These are phyloP conservation scores for Leishmania mexicana DNA, from an alignment of 208 protist species.

Conservation along the genomic window DNA sequence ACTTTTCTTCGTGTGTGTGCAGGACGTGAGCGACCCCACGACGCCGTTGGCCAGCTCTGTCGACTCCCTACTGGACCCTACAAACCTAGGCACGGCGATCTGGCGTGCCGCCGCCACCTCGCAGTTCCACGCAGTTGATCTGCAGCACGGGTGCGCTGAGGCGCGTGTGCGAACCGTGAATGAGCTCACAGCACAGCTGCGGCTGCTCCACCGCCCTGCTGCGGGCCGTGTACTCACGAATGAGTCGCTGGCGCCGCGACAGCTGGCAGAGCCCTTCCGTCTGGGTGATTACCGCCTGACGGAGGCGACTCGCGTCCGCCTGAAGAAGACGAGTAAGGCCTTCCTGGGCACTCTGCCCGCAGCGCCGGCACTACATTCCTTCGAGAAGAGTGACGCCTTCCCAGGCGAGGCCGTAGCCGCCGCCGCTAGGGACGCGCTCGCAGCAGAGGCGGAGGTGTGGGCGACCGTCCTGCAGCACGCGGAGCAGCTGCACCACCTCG, in stretches of 20 bases:
- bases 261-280: conserved; percentile 57
- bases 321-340: conserved; percentile 42
- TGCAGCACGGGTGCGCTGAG: background rate
- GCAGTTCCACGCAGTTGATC: background rate
- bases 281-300: conserved; percentile 71
- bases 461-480: conserved; percentile 48
- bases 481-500: conserved; percentile 38
- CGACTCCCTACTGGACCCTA: background rate
- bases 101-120: conserved; percentile 3
- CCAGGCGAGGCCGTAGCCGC: background rate
- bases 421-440: conserved; percentile 20
- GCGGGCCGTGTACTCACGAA: conserved; percentile 36
- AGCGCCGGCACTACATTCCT: background rate
- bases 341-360: conserved; percentile 21
- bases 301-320: conserved; percentile 25
- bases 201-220: conserved; percentile 19
- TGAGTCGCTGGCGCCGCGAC: conserved; percentile 51
- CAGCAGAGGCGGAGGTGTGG: conserved; percentile 54
- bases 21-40: conserved; percentile 43
- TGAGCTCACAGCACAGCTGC: conserved; percentile 15
- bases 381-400: background rate
- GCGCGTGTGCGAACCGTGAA: conserved; percentile 7
- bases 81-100: conserved; percentile 18
- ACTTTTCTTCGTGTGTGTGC: conserved; percentile 65
- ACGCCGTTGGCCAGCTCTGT: conserved; percentile 3